Evolutionary conservation across 208 protist genomes (phyloP), one percentile per base, ranked within the genome.

Genomic region (Porcisia hertigi): DNA sequence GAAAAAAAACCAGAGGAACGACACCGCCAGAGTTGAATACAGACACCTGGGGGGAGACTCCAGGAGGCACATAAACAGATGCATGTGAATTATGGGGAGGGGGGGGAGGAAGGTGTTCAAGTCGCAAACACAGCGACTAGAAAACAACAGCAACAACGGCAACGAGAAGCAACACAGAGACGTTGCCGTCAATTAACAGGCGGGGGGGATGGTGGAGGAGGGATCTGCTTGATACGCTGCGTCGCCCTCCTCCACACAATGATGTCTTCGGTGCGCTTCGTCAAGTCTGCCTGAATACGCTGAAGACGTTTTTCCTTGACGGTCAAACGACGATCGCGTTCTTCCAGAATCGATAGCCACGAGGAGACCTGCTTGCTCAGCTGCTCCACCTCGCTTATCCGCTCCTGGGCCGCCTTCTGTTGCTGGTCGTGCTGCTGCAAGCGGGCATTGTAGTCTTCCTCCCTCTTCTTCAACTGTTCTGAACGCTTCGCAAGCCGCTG

Each of bases 321-420:
- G 11, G 76, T 63, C 57, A 94, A 66, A 23, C 78, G 75, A 20
- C 73, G 79, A 63, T 97, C 86, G 25, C 93, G 86, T 71, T 89
- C 88, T 71, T 97, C 87, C 0, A 97, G 75, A 52, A 92, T 94
- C 20, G 81, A 80, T 63, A 97, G 75, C 89, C 91, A 94, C 79
- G 73, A 86, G 9, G 87, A 77, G 49, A 95, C 90, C 64, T 77
- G 81, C 71, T 87, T 87, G 59, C 84, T 83, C 34, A 96, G 85
- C 74, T 79, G 72, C 74, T 96, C 92, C 71, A 96, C 89, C 71
- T 88, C 89, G 30, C 64, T 72, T 39, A 95, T 86, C 53, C 77
- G 74, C 60, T 59, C 63, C 82, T 92, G 90, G 63, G 93, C 80
- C 36, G 73, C 64, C 75, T 83, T 74, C 76, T 97, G 88, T 58